Conservation (phyloP, 768 basidiomycete species). For the Cystobasidium onofrii region DNA sequence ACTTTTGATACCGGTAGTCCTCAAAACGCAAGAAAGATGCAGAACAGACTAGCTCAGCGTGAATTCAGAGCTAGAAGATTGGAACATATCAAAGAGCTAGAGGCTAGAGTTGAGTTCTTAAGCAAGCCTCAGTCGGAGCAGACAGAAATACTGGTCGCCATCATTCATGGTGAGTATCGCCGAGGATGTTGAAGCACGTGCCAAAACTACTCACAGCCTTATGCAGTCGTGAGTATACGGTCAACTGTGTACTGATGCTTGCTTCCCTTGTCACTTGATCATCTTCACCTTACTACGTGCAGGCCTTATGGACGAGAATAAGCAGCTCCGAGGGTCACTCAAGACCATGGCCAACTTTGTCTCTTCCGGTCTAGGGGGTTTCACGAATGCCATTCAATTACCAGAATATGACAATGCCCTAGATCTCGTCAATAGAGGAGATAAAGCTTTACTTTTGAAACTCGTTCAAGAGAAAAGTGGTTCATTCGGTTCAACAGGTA, state of each 20-base stretch:
- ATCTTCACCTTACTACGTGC: not conserved
- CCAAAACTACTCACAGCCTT: not conserved
- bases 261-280: too few relatives aligned
- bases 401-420: conserved; percentile 3
- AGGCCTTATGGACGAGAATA: conserved; percentile 9
- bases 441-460: not conserved
- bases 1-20: too few relatives aligned
- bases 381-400: not conserved
- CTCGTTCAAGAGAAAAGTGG: not conserved
- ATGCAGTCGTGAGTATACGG: too few relatives aligned
- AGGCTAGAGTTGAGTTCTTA: not conserved
- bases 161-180: not conserved
- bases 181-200: not conserved
- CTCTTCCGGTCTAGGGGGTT: not conserved
- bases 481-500: not conserved
- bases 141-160: conserved; percentile 1
- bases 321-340: not conserved
- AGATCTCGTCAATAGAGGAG: not conserved
- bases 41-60: not conserved
- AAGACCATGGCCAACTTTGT: conserved; percentile 2
- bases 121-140: not conserved
- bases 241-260: too few relatives aligned
- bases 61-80: conserved; percentile 7
- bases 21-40: conserved; percentile 6
- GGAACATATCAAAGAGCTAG: conserved; percentile 3